Conservation (phyloP, 2,329 filamentous ascomycete genomes). For the Orbilia brochopaga region DNA sequence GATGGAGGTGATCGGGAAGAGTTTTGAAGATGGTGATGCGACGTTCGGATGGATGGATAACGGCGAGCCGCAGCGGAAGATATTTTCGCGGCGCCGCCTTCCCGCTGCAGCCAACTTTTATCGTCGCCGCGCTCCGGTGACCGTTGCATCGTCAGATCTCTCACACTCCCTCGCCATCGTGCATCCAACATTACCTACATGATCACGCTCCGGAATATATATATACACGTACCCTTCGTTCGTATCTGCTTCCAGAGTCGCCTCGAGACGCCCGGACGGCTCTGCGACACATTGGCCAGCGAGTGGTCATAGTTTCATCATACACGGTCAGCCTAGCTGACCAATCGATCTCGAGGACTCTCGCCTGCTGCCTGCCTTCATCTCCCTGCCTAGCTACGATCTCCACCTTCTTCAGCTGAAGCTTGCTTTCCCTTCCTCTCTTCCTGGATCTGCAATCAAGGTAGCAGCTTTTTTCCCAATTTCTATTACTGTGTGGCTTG, state of each 20-base stretch:
- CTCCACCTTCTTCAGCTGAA: not conserved
- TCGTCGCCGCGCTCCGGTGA: not conserved
- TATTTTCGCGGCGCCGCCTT: not conserved
- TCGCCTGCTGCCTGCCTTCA: not conserved
- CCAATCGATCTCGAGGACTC: constrained; percentile 61
- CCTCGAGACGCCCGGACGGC: too few species aligned
- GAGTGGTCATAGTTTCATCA: constrained; percentile 58
- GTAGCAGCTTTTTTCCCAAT: not conserved
- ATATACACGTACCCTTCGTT: too few species aligned
- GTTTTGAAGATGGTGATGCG: constrained; percentile 1
- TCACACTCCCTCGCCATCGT: too few species aligned
- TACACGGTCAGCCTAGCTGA: constrained; percentile 57
- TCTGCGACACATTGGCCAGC: constrained; percentile 48
- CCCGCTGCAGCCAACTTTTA: constrained; percentile 4
- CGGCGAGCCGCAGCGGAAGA: constrained; percentile 11
- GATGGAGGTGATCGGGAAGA: not conserved
- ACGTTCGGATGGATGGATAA: not conserved
- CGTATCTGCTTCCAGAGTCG: too few species aligned
- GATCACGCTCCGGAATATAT: too few species aligned
- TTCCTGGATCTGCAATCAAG: not conserved
- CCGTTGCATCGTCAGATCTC: too few species aligned
- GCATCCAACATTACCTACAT: too few species aligned
- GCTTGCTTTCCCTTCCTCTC: not conserved
- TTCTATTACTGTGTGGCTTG: not conserved
- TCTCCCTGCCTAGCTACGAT: not conserved